phyloP scores from a whole-genome alignment of 805 yeast genomes.

The Yamadazyma nakazawae region DNA sequence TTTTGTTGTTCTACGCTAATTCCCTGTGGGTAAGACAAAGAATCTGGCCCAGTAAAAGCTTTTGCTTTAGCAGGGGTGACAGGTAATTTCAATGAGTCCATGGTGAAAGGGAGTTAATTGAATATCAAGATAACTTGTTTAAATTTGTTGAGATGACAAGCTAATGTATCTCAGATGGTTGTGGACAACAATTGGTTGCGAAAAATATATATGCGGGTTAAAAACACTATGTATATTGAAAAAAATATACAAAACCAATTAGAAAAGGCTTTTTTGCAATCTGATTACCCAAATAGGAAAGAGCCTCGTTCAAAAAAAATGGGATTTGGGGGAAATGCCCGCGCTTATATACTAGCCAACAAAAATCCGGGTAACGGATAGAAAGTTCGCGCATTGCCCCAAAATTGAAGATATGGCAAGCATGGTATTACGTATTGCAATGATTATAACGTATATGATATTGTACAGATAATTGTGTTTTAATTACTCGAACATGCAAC shows the following conservation, averaged over 20 bases:
- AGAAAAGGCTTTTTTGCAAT: slow-evolving; percentile 6
- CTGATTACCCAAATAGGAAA: slow-evolving; percentile 9
- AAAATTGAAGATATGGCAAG: background rate
- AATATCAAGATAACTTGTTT: background rate
- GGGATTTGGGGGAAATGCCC: slow-evolving; percentile 12
- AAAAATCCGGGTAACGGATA: slow-evolving; percentile 19
- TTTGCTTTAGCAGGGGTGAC: slow-evolving; percentile 76
- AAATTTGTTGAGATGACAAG: slow-evolving; percentile 32
- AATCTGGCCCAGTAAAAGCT: slow-evolving; percentile 64
- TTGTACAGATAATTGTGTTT: background rate
- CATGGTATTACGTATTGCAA: background rate
- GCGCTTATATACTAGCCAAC: slow-evolving; percentile 16
- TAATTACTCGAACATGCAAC: background rate
- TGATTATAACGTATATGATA: too few relatives aligned
- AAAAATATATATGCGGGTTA: background rate
- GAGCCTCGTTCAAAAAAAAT: slow-evolving; percentile 2
- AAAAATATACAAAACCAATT: slow-evolving; percentile 5
- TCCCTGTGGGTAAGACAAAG: slow-evolving; percentile 61
- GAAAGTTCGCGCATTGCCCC: background rate
- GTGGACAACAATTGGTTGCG: background rate
- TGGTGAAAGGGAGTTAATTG: slow-evolving; percentile 16
- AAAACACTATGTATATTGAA: background rate
- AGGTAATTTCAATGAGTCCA: slow-evolving; percentile 75
- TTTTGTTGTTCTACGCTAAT: slow-evolving; percentile 21
- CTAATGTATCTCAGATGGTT: slow-evolving; percentile 36